These are phyloP conservation scores for Sequoia sempervirens DNA, from an alignment of 75 land plant species.

Conservation along the genomic window DNA sequence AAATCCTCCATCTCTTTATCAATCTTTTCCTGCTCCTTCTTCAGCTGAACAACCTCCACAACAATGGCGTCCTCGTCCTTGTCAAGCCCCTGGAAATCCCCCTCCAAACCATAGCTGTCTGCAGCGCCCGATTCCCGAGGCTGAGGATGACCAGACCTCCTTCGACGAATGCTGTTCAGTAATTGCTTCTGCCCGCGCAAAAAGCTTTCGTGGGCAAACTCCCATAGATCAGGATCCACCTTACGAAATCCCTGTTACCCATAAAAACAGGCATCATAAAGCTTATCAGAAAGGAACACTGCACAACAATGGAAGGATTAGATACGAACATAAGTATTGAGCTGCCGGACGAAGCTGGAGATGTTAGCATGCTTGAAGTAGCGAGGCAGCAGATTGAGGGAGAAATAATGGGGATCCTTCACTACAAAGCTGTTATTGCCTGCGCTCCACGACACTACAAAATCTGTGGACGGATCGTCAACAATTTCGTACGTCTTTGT, in stretches of 20 bases:
- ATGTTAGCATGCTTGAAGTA: slow-evolving; percentile 24
- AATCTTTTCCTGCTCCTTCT: slow-evolving; percentile 37
- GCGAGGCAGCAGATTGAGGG: slow-evolving; percentile 10
- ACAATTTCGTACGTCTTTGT: slow-evolving; percentile 23
- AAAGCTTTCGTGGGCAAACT: slow-evolving; percentile 77
- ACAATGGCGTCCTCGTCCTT: slow-evolving; percentile 39
- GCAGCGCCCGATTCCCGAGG: background rate
- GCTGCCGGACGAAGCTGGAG: slow-evolving; percentile 26
- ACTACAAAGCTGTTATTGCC: slow-evolving; percentile 13
- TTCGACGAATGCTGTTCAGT: slow-evolving; percentile 57
- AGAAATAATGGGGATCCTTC: slow-evolving; percentile 11
- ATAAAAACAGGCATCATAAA: background rate
- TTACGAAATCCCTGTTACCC: slow-evolving; percentile 67
- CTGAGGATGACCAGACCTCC: slow-evolving; percentile 34
- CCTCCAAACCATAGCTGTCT: slow-evolving; percentile 16
- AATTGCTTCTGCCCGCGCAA: slow-evolving; percentile 51
- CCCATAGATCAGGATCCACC: slow-evolving; percentile 72
- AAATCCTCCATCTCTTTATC: slow-evolving; percentile 29
- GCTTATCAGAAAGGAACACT: background rate
- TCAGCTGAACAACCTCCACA: slow-evolving; percentile 42
- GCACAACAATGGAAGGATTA: too few species aligned
- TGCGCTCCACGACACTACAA: slow-evolving; percentile 17
- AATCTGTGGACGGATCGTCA: slow-evolving; percentile 17
- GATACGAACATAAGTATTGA: slow-evolving; percentile 22
- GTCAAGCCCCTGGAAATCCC: slow-evolving; percentile 32